Conservation (phyloP, 1,284 basidiomycete genomes). For the Ganoderma boninense region DNA sequence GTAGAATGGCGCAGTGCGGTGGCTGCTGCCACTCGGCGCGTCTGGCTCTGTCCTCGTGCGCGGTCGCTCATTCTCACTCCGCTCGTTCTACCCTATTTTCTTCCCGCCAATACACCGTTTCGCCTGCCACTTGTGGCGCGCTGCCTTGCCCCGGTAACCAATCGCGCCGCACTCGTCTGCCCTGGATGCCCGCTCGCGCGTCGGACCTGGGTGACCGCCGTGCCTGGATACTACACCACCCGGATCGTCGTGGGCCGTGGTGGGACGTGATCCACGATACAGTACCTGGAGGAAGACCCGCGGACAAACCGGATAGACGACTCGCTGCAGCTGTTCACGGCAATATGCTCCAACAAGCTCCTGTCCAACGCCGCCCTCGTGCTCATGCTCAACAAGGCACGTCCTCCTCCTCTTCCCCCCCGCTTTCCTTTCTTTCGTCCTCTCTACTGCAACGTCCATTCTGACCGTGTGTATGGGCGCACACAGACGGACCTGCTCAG, state of each 20-base stretch:
- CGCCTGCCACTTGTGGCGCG: neutral
- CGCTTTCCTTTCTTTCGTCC: neutral
- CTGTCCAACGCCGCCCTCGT: conserved; percentile 76
- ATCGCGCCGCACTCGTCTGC: neutral
- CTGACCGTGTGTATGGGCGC: conserved; percentile 1
- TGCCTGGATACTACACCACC: conserved; percentile 12
- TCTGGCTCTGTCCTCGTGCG: neutral
- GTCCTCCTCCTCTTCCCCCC: conserved; percentile 17
- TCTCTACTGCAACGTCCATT: neutral
- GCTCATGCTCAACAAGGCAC: conserved; percentile 79
- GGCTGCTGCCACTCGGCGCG: neutral
- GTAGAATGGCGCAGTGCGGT: neutral
- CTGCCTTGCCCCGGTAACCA: conserved; percentile 3
- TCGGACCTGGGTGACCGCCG: neutral
- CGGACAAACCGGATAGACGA: conserved; percentile 82
- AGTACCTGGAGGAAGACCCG: conserved; percentile 85
- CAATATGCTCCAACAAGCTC: conserved; percentile 77
- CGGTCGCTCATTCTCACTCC: neutral
- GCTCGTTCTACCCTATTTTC: neutral
- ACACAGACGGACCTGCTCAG: conserved; percentile 72
- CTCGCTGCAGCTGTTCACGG: conserved; percentile 78
- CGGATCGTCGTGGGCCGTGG: conserved; percentile 13
- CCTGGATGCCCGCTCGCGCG: neutral
- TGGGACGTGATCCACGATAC: neutral
- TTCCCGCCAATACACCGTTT: neutral